A percentile compares a stretch with the other conserved stretches of the same genome.
Evolutionary conservation across 106 monocot species (phyloP).

Genomic region (Allium fistulosum): DNA sequence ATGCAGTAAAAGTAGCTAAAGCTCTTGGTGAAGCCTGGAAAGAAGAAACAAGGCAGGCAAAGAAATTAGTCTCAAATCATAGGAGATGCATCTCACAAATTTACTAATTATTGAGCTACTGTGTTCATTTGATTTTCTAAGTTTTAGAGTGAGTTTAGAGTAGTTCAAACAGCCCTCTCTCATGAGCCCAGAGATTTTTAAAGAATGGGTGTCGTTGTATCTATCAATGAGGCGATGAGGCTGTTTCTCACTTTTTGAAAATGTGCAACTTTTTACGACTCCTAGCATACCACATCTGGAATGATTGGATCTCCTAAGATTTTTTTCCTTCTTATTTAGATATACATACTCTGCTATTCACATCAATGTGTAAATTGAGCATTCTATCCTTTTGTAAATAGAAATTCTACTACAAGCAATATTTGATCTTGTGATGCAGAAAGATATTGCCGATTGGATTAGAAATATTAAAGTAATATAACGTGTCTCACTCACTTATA

Average conservation of each 20-base stretch:
- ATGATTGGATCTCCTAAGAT: no score
- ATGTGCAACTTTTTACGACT: no score
- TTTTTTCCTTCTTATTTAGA: no score
- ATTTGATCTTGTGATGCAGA: no score
- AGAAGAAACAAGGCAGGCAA: constrained; percentile 36
- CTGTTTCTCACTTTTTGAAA: constrained; percentile 2
- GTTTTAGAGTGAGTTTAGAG: constrained; percentile 6
- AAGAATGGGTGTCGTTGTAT: neutral
- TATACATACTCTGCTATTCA: no score
- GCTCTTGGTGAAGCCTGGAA: constrained; percentile 40
- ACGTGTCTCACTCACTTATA: no score
- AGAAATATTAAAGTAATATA: no score
- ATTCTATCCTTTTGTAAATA: no score
- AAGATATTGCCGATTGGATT: no score
- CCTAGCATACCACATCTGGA: no score
- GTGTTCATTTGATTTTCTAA: neutral
- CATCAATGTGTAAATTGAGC: no score
- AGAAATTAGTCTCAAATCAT: constrained; percentile 18
- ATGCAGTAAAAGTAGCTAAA: constrained; percentile 31
- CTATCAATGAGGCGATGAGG: constrained; percentile 22
- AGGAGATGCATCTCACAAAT: constrained; percentile 37
- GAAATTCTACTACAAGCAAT: no score
- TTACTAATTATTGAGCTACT: constrained; percentile 1
- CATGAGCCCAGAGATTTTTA: constrained; percentile 10
- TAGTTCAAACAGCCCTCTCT: constrained; percentile 25